phyloP scores from a whole-genome alignment of 2,329 filamentous ascomycete genomes.

The Fusarium austroafricanum region DNA sequence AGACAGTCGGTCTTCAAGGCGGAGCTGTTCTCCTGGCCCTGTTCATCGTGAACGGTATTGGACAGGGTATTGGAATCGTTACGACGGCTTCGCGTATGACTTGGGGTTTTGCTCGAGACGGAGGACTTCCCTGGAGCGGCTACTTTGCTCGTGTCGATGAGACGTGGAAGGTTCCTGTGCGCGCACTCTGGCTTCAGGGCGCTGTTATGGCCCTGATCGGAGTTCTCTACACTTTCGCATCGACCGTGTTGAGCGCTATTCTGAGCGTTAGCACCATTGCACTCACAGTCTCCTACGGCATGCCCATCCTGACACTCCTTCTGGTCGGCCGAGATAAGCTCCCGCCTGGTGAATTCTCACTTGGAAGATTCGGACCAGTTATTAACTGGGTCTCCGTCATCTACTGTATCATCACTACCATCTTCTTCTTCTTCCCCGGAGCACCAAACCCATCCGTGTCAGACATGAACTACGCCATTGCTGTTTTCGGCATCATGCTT shows the following conservation, averaged over 20 bases:
- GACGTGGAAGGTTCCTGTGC: constrained; percentile 63
- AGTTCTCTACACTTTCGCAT: constrained; percentile 66
- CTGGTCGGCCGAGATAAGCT: constrained; percentile 64
- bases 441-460: constrained; percentile 56
- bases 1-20: constrained; percentile 52
- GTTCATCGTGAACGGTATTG: constrained; percentile 67
- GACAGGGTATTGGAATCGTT: constrained; percentile 63
- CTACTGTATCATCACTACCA: constrained; percentile 63
- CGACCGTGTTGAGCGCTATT: constrained; percentile 64
- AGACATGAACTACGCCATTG: constrained; percentile 70
- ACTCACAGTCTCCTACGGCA: constrained; percentile 61
- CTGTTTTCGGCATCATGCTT: constrained; percentile 67
- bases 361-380: constrained; percentile 58
- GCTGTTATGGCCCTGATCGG: constrained; percentile 58
- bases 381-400: constrained; percentile 62
- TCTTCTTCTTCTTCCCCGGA: constrained; percentile 67
- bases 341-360: constrained; percentile 57
- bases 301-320: constrained; percentile 63
- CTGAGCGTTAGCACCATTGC: constrained; percentile 68
- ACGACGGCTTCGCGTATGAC: constrained; percentile 64
- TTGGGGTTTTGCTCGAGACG: constrained; percentile 67
- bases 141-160: constrained; percentile 59
- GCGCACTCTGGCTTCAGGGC: constrained; percentile 65
- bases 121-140: constrained; percentile 58
- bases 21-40: constrained; percentile 60